Base-by-base conservation (phyloP, 345 rosid genomes). In the Populus euphratica region DNA sequence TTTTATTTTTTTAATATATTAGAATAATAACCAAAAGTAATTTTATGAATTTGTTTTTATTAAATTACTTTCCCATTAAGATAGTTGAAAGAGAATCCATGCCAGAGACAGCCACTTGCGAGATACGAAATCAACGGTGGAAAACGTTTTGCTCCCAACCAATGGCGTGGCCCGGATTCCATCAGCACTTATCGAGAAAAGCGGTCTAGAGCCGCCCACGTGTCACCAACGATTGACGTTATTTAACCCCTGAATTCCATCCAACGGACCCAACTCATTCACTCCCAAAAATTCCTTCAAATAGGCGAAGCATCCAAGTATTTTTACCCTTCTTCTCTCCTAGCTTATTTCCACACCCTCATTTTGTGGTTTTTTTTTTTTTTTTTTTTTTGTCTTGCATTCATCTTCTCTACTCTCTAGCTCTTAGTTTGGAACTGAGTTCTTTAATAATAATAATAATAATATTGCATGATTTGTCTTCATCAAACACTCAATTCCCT, bases 141-240 rank as follows among this genome's bases (percentile, higher is more conserved):
- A n/a, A 73, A 81, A 73, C 18, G 21, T 35, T 35, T 20, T 13
- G 63, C 65, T 3, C 31, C 18, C 9, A 49, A 36, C 64, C 43
- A 64, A 85, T 81, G 81, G 74, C 61, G 66, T 71, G 86, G 83
- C 36, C 3, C 0, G 36, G 31, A 72, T 17, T 2, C 69, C 36
- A 23, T 18, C 36, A 69, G 33, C 73, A 39, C 80, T 87, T 83
- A 87, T 85, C 88, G 71, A 56, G 62, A 75, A 83, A 65, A 78
- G 80, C 81, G 86, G 83, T 44, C 27, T 27, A 35, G 5, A 39
- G 33, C 54, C 9, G 20, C 2, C 85, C 88, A 82, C 87, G 84
- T 80, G 79, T 39, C 54, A 61, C 16, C 0, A n/a, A 64, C 27
- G 16, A 17, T 47, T 5, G 38, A 47, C 64, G 62, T 78, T 78